These are phyloP conservation scores for Meripilus lineatus DNA, from an alignment of 1,284 basidiomycete genomes.

Conservation along the genomic window DNA sequence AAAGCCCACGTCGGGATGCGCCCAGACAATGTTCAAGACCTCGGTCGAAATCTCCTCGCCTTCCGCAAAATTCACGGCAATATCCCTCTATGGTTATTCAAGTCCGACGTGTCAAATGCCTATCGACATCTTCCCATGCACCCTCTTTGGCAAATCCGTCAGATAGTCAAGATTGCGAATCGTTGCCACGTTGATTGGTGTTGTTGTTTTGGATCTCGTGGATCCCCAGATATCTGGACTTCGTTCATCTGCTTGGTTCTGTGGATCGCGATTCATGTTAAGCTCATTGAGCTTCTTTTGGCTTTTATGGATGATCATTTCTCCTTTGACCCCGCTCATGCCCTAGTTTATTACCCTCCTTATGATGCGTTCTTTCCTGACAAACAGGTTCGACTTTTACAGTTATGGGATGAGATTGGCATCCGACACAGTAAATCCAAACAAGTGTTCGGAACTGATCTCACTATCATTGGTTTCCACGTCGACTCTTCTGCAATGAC, in stretches of 20 bases:
- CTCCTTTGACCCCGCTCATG: constrained; percentile 16
- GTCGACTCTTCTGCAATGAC: constrained; percentile 28
- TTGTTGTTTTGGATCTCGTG: constrained; percentile 29
- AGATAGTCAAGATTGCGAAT: constrained; percentile 25
- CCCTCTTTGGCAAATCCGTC: constrained; percentile 39
- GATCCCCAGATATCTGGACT: constrained; percentile 24
- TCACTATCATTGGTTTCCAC: constrained; percentile 34
- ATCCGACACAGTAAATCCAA: constrained; percentile 36
- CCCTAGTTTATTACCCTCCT: constrained; percentile 21
- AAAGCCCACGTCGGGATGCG: constrained; percentile 20
- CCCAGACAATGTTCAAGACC: constrained; percentile 28
- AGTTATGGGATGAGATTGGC: constrained; percentile 35
- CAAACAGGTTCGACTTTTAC: constrained; percentile 29
- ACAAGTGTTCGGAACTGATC: constrained; percentile 25
- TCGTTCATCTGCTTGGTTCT: constrained; percentile 28
- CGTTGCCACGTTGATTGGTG: constrained; percentile 26
- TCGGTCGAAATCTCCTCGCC: constrained; percentile 21
- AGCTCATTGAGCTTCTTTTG: constrained; percentile 20
- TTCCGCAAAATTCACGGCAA: constrained; percentile 10
- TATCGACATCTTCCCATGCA: constrained; percentile 34
- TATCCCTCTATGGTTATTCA: constrained; percentile 24
- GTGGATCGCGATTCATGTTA: constrained; percentile 28
- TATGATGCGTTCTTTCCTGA: constrained; percentile 25
- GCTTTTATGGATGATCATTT: constrained; percentile 36
- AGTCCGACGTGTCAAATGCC: constrained; percentile 35